These are phyloP conservation scores for Malus hybrid DNA, from an alignment of 331 rosid species.

Conservation along the genomic window DNA sequence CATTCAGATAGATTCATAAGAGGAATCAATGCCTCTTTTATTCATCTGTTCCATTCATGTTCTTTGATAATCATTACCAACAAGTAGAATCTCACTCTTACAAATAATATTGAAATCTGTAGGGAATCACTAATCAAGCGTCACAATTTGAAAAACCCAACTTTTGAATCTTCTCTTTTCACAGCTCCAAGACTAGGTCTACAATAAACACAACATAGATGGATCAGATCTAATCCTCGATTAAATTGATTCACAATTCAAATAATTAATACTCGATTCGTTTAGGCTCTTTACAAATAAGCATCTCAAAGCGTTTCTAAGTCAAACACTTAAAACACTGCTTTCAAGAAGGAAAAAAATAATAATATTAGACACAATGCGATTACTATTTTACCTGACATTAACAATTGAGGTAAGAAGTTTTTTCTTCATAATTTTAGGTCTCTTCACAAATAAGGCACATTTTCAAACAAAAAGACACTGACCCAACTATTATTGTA, in stretches of 20 bases:
- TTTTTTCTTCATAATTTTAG: neutral
- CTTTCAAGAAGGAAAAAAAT: neutral
- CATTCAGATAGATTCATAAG: too few relatives aligned
- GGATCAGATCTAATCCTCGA: too few relatives aligned
- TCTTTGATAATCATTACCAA: neutral
- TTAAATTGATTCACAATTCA: neutral
- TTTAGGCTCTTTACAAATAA: neutral
- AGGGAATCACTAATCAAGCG: conserved; percentile 9
- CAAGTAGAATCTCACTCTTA: conserved; percentile 12
- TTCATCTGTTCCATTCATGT: neutral
- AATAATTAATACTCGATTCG: neutral
- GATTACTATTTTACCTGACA: neutral
- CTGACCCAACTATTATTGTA: neutral
- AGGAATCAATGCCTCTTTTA: too few relatives aligned
- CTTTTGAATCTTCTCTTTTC: conserved; percentile 30
- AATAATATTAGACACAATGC: neutral
- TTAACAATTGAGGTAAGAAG: neutral
- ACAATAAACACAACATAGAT: conserved; percentile 26
- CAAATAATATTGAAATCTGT: conserved; percentile 8
- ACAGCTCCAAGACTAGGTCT: conserved; percentile 94
- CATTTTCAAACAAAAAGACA: neutral
- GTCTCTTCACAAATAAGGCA: neutral
- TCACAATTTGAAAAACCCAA: conserved; percentile 1
- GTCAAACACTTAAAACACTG: neutral
- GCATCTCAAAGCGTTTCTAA: neutral